Evolutionary conservation across 2,329 filamentous ascomycete genomes (phyloP).

Genomic region (Aspergillus ochraceus): DNA sequence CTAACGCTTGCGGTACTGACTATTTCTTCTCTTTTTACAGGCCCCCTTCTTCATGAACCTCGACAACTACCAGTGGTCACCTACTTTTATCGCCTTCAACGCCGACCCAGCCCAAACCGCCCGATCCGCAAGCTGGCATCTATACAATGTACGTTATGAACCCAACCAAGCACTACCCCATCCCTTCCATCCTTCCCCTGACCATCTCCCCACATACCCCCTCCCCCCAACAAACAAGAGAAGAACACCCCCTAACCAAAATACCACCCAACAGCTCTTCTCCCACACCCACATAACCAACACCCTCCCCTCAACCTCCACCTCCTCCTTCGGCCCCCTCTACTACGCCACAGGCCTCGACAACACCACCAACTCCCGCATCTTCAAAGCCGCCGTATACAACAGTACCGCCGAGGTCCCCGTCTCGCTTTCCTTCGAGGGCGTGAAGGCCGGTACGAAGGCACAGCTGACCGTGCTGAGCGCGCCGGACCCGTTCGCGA

Average conservation of each 20-base stretch:
- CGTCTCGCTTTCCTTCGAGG: constrained; percentile 38
- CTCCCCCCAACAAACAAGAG: too few relatives aligned
- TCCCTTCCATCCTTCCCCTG: constrained; percentile 4
- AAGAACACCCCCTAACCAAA: constrained; percentile 15
- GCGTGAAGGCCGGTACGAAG: constrained; percentile 30
- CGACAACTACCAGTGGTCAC: constrained; percentile 30
- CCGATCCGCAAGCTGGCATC: constrained; percentile 30
- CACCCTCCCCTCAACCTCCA: constrained; percentile 43
- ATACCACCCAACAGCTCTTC: constrained; percentile 35
- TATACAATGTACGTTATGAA: constrained; percentile 26
- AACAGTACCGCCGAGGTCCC: constrained; percentile 45
- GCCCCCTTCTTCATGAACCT: constrained; percentile 31
- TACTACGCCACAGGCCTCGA: constrained; percentile 49
- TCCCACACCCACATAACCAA: constrained; percentile 47
- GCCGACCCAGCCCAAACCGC: constrained; percentile 29
- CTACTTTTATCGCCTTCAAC: constrained; percentile 32
- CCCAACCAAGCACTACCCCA: not conserved
- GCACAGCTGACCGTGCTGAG: constrained; percentile 46
- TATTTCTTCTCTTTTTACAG: constrained; percentile 6
- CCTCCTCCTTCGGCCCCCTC: constrained; percentile 41
- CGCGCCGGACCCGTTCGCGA: constrained; percentile 31
- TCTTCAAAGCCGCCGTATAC: constrained; percentile 52
- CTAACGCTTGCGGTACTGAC: not conserved
- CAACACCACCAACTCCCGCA: constrained; percentile 35
- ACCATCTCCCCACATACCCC: too few relatives aligned